Percentiles rank a stretch among this genome's conserved stretches.
phyloP scores from a whole-genome alignment of 1,284 basidiomycete species.

The Ceratobasidium sp. region DNA sequence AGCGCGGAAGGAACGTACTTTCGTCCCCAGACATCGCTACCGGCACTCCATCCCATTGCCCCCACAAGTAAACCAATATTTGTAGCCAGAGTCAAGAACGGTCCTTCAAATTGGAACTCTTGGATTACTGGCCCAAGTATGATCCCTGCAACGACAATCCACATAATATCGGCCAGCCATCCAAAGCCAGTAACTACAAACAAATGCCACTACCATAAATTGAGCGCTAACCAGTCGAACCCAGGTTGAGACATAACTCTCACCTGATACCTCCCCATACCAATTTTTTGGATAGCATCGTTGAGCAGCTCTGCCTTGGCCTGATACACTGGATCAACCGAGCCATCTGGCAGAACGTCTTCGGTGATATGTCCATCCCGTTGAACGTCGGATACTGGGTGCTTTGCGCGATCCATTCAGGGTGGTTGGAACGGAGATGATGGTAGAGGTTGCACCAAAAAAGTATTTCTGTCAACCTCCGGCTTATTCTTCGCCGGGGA shows the following conservation, averaged over 20 bases:
- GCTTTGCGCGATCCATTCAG: constrained; percentile 12
- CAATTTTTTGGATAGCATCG: constrained; percentile 75
- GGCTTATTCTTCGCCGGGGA: constrained; percentile 10
- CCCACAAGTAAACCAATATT: constrained; percentile 75
- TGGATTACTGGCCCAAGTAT: constrained; percentile 54
- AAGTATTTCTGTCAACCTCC: neutral
- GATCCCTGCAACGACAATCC: constrained; percentile 65
- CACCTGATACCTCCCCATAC: constrained; percentile 79
- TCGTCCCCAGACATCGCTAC: constrained; percentile 72
- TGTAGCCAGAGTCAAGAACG: constrained; percentile 68
- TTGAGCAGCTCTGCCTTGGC: constrained; percentile 74
- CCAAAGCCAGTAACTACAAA: constrained; percentile 74
- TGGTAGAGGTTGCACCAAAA: neutral
- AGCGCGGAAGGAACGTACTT: constrained; percentile 59
- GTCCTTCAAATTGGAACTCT: constrained; percentile 68
- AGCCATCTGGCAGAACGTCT: constrained; percentile 64
- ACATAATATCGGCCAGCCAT: constrained; percentile 77
- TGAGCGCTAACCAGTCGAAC: neutral
- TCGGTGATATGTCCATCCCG: neutral
- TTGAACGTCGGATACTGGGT: neutral
- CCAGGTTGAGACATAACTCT: constrained; percentile 46
- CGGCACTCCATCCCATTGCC: constrained; percentile 73
- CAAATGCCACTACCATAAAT: constrained; percentile 63
- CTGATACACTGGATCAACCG: constrained; percentile 72
- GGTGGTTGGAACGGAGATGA: neutral